These are phyloP conservation scores for Saccharomycopsis hybrid DNA, from an alignment of 1,139 yeast genomes.

Conservation along the genomic window DNA sequence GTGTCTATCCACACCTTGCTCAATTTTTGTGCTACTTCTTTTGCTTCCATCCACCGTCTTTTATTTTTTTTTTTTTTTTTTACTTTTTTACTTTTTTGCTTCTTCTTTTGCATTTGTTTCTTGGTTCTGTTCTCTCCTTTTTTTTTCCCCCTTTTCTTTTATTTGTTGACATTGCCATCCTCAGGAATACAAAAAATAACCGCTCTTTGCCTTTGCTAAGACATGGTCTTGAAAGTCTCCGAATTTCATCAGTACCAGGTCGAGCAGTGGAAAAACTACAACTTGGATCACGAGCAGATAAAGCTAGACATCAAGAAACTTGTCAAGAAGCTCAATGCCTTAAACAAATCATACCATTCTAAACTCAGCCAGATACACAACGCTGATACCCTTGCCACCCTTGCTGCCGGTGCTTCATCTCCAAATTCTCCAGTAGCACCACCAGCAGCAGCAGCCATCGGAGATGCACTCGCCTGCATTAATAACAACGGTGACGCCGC, in stretches of 20 bases:
- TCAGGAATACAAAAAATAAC: no score
- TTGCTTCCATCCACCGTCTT: no score
- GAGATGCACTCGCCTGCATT: neutral
- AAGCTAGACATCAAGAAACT: constrained; percentile 15
- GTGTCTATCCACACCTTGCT: no score
- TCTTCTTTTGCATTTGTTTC: no score
- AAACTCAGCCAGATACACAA: neutral
- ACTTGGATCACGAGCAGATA: constrained; percentile 12
- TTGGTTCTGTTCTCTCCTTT: no score
- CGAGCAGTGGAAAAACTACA: constrained; percentile 15
- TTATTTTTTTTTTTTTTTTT: no score
- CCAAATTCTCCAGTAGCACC: neutral
- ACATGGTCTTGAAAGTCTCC: constrained; percentile 6
- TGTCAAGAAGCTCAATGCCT: constrained; percentile 2
- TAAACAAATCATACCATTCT: neutral
- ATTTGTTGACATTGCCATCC: no score
- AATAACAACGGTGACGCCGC: neutral
- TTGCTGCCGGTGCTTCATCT: neutral
- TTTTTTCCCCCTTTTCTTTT: no score
- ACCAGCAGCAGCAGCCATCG: neutral
- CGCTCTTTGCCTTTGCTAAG: neutral
- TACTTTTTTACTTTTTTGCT: no score
- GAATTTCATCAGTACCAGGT: constrained; percentile 7
- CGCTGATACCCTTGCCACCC: neutral
- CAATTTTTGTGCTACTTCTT: no score